Conservation (phyloP, 2,329 filamentous ascomycete species). For the Neospermospora avenae region DNA sequence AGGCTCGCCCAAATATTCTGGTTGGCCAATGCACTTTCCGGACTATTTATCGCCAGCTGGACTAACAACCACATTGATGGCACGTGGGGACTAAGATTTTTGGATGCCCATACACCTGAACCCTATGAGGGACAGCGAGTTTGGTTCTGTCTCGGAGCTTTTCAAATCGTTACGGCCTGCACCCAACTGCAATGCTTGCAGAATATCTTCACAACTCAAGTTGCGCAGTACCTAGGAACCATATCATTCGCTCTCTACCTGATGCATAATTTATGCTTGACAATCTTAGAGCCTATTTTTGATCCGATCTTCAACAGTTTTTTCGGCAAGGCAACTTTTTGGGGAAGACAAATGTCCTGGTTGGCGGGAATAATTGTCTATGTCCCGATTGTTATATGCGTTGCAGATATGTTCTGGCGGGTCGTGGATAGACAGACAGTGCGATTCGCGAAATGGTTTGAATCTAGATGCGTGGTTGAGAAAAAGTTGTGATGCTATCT, state of each 20-base stretch:
- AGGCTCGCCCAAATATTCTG: conserved; percentile 26
- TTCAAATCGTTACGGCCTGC: conserved; percentile 31
- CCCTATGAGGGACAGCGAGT: conserved; percentile 30
- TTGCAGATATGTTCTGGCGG: conserved; percentile 58
- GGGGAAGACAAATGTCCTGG: conserved; percentile 34
- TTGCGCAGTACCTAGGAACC: conserved; percentile 53
- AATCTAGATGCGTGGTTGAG: conserved; percentile 27
- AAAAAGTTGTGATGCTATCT: conserved; percentile 18
- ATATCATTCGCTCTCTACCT: conserved; percentile 58
- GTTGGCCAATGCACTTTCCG: conserved; percentile 26
- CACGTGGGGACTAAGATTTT: conserved; percentile 23
- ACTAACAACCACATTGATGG: conserved; percentile 29
- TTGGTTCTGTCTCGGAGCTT: conserved; percentile 32
- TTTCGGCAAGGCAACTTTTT: conserved; percentile 22
- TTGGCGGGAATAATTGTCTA: conserved; percentile 39
- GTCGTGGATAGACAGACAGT: conserved; percentile 50
- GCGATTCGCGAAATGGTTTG: conserved; percentile 48
- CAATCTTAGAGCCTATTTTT: conserved; percentile 27
- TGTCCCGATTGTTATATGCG: conserved; percentile 48
- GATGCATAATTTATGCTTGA: conserved; percentile 51
- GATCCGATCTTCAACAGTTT: conserved; percentile 24
- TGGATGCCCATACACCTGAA: conserved; percentile 27
- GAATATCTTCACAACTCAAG: conserved; percentile 43
- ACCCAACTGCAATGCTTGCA: conserved; percentile 39
- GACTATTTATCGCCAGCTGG: conserved; percentile 33